A percentile compares a stretch with the other conserved stretches of the same genome.
phyloP scores from a whole-genome alignment of 495 filamentous ascomycete species.

The Lindgomyces ingoldianus region DNA sequence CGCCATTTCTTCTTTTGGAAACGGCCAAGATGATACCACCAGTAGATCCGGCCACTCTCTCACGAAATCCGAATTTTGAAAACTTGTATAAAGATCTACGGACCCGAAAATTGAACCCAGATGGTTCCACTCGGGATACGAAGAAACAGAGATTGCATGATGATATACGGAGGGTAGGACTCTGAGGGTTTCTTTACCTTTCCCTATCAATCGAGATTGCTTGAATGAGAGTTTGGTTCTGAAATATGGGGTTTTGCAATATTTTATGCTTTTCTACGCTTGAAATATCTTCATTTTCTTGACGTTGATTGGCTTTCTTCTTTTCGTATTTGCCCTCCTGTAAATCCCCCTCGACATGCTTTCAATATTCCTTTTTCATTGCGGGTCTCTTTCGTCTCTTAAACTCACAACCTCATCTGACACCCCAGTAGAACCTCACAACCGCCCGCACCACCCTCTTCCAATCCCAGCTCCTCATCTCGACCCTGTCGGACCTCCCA shows the following conservation, averaged over 20 bases:
- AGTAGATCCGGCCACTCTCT: slow-evolving; percentile 36
- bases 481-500: slow-evolving; percentile 29
- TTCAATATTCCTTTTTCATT: too few species aligned
- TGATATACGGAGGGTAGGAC: slow-evolving; percentile 35
- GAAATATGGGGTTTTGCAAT: too few species aligned
- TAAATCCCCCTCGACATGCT: too few species aligned
- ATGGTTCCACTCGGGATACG: slow-evolving; percentile 43
- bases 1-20: too few species aligned
- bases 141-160: slow-evolving; percentile 41
- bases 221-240: not conserved
- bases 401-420: too few species aligned
- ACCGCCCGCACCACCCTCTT: slow-evolving; percentile 1
- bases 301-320: too few species aligned
- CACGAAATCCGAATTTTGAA: slow-evolving; percentile 45
- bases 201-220: not conserved
- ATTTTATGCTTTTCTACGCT: too few species aligned
- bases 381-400: too few species aligned
- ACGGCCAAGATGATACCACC: slow-evolving; percentile 49
- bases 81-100: slow-evolving; percentile 44
- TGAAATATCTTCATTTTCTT: too few species aligned
- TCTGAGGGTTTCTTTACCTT: not conserved
- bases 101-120: slow-evolving; percentile 41
- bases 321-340: too few species aligned
- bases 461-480: slow-evolving; percentile 23
- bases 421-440: slow-evolving; percentile 29